A percentile compares a stretch with the other conserved stretches of the same genome.
phyloP scores from a whole-genome alignment of 139 green algal species.

The Tetraselmis chui region DNA sequence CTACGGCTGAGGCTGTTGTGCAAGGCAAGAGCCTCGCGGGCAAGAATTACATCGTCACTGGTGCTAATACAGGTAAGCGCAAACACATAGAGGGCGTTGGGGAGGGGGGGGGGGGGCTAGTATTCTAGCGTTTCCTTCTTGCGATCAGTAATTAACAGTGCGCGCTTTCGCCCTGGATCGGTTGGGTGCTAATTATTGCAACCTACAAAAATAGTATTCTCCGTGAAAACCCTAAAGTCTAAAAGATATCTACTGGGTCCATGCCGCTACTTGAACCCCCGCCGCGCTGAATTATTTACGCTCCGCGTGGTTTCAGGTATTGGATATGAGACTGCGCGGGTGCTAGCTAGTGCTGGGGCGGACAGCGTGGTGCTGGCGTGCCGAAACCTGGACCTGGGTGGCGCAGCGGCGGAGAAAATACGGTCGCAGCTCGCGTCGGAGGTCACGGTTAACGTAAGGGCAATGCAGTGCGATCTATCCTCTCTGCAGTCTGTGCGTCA shows the following conservation, averaged over 20 bases:
- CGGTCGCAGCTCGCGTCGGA: not conserved
- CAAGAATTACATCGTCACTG: not conserved
- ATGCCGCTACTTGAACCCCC: too few species aligned
- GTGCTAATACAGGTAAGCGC: not conserved
- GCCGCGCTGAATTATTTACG: too few species aligned
- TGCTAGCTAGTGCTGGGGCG: not conserved
- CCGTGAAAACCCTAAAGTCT: too few species aligned
- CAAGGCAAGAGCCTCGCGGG: not conserved
- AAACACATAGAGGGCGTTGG: too few species aligned
- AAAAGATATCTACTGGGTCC: too few species aligned
- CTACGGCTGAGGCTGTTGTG: not conserved
- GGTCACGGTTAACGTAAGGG: not conserved
- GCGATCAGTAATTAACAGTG: too few species aligned
- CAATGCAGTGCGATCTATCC: constrained; percentile 47
- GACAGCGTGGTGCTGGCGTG: not conserved
- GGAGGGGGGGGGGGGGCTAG: too few species aligned
- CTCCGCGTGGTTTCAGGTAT: too few species aligned
- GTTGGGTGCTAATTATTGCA: too few species aligned
- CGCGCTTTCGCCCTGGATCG: too few species aligned
- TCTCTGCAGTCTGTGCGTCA: constrained; percentile 59
- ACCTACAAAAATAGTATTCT: too few species aligned
- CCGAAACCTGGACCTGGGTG: not conserved
- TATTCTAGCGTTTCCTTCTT: too few species aligned
- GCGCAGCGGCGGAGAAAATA: not conserved
- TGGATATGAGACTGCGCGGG: not conserved